These are phyloP conservation scores for Malassezia japonica DNA, from an alignment of 1,284 basidiomycete genomes.

Conservation along the genomic window DNA sequence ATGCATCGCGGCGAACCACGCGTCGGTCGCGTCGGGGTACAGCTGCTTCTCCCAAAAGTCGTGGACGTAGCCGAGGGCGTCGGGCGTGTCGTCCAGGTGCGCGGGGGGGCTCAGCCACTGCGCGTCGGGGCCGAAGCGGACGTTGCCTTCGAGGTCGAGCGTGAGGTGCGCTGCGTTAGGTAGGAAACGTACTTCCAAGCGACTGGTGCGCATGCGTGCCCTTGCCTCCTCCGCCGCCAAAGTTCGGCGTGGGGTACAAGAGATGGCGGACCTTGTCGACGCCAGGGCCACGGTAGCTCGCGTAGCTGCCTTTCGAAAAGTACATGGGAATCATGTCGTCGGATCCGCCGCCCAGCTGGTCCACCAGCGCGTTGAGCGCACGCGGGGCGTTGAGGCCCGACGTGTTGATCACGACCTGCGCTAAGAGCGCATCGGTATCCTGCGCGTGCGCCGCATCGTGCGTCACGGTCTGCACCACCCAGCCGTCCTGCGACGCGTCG, in stretches of 20 bases:
- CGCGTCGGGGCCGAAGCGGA: conserved; percentile 87
- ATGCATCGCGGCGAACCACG: conserved; percentile 35
- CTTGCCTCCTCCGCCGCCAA: conserved; percentile 17
- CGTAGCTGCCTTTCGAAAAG: conserved; percentile 45
- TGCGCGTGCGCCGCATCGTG: conserved; percentile 24
- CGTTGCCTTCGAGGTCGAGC: conserved; percentile 72
- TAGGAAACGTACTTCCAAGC: conserved; percentile 28
- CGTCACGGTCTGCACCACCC: conserved; percentile 54
- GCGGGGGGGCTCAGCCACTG: conserved; percentile 61
- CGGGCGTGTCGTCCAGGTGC: neutral
- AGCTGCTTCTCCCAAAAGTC: conserved; percentile 33
- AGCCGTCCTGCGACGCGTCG: conserved; percentile 49
- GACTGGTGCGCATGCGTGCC: conserved; percentile 35
- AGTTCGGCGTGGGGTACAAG: conserved; percentile 39
- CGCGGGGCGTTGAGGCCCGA: conserved; percentile 62
- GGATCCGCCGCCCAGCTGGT: conserved; percentile 7
- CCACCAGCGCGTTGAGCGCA: conserved; percentile 34
- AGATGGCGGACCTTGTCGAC: conserved; percentile 27
- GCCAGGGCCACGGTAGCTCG: conserved; percentile 34
- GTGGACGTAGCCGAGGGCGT: conserved; percentile 9
- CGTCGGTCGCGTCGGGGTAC: conserved; percentile 20
- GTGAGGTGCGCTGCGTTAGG: conserved; percentile 23
- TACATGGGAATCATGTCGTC: conserved; percentile 28
- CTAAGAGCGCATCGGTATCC: conserved; percentile 63
- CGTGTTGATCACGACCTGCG: conserved; percentile 74